Evolutionary conservation across 352 stramenopile species (phyloP).

Genomic region (Elongisporangium anandrum): DNA sequence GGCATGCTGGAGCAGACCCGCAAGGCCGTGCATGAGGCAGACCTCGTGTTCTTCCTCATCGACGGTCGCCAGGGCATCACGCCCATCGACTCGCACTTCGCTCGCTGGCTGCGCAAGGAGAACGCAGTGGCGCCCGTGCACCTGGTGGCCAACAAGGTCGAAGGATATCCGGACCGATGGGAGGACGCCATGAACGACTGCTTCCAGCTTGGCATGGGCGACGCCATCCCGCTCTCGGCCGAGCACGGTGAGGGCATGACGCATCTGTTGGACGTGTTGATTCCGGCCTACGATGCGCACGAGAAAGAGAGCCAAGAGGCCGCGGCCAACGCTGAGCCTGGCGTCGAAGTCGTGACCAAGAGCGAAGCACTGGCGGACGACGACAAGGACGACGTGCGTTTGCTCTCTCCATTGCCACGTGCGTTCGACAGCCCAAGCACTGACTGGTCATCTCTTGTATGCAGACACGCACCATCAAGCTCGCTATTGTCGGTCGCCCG

Average conservation of each 20-base stretch:
- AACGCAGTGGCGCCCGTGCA: constrained; percentile 59
- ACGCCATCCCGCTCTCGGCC: constrained; percentile 64
- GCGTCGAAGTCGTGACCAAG: constrained; percentile 2
- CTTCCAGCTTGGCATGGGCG: constrained; percentile 66
- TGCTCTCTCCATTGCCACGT: background rate
- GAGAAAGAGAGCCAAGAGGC: constrained; percentile 45
- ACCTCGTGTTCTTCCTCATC: constrained; percentile 79
- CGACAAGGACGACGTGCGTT: constrained; percentile 43
- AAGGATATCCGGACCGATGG: constrained; percentile 65
- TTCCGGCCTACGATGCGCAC: constrained; percentile 62
- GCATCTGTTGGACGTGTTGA: constrained; percentile 64
- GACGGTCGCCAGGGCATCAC: constrained; percentile 77
- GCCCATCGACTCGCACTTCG: constrained; percentile 76
- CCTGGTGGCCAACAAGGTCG: constrained; percentile 75
- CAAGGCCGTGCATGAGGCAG: constrained; percentile 68
- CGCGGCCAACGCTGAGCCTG: constrained; percentile 5
- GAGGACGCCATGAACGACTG: constrained; percentile 69
- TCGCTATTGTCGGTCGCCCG: constrained; percentile 73
- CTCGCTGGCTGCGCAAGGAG: constrained; percentile 63
- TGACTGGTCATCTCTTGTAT: background rate
- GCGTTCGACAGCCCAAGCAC: background rate
- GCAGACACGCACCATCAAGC: constrained; percentile 61
- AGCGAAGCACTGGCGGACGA: constrained; percentile 16
- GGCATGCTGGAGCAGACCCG: constrained; percentile 79
- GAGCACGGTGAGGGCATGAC: constrained; percentile 77